Percentiles rank a stretch among this genome's conserved stretches.
These are phyloP conservation scores for Luzula sylvatica DNA, from an alignment of 176 grass and related monocot species.

Conservation along the genomic window DNA sequence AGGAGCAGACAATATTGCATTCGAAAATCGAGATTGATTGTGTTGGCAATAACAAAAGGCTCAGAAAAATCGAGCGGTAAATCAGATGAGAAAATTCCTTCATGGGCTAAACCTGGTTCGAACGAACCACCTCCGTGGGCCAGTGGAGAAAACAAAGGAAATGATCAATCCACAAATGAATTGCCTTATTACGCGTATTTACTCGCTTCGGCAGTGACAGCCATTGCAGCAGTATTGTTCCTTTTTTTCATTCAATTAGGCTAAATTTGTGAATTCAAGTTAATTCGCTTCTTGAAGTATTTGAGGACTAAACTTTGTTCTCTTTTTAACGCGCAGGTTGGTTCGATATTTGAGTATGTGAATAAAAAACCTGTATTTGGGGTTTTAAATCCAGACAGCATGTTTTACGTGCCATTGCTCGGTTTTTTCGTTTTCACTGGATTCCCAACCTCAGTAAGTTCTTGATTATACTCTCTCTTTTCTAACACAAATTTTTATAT, in stretches of 20 bases:
- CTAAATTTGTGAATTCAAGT: not conserved
- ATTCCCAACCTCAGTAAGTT: conserved; percentile 76
- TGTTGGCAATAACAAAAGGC: conserved; percentile 34
- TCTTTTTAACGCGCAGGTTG: conserved; percentile 41
- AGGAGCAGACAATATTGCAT: not conserved
- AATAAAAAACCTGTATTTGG: conserved; percentile 82
- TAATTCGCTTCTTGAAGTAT: not conserved
- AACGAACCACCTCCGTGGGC: conserved; percentile 78
- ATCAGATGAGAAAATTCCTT: conserved; percentile 61
- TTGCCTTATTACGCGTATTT: conserved; percentile 70
- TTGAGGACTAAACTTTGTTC: not conserved
- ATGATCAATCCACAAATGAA: conserved; percentile 15
- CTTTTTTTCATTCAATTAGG: not conserved
- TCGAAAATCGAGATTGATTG: conserved; percentile 17
- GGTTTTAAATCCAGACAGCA: conserved; percentile 55
- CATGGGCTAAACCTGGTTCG: conserved; percentile 63
- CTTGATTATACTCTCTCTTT: not conserved
- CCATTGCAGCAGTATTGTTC: conserved; percentile 66
- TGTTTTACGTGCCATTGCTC: conserved; percentile 69
- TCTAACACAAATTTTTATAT: too few species aligned
- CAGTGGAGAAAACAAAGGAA: conserved; percentile 27
- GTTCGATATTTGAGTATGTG: conserved; percentile 86
- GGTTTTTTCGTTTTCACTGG: conserved; percentile 96
- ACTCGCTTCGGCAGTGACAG: conserved; percentile 69
- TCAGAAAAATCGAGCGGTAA: conserved; percentile 42